Conservation (phyloP, 2,329 filamentous ascomycete species). For the Proliferodiscus dingleyae region DNA sequence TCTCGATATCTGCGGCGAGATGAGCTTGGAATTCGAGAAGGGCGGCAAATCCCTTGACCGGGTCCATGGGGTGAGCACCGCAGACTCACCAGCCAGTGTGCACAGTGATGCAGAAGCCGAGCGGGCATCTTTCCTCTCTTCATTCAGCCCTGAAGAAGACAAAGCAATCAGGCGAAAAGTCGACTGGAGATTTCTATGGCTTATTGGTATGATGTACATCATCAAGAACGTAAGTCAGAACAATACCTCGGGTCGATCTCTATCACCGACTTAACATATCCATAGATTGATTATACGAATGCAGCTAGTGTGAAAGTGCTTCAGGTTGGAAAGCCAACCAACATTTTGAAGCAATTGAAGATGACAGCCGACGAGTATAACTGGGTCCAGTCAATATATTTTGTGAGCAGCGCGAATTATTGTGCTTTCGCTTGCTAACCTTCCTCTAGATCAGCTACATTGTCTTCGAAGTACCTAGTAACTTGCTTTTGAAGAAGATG, state of each 20-base stretch:
- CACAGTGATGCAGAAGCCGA: slow-evolving; percentile 13
- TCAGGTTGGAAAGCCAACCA: slow-evolving; percentile 35
- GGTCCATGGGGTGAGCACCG: not conserved
- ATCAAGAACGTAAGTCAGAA: slow-evolving; percentile 35
- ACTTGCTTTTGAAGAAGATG: slow-evolving; percentile 35
- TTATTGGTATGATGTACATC: slow-evolving; percentile 39
- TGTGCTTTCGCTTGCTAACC: not conserved
- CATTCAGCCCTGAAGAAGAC: slow-evolving; percentile 37
- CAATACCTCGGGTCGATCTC: not conserved
- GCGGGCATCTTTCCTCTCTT: slow-evolving; percentile 31
- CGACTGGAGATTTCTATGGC: slow-evolving; percentile 33
- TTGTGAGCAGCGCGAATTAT: slow-evolving; percentile 24
- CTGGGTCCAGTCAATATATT: slow-evolving; percentile 37
- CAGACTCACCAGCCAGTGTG: slow-evolving; percentile 6
- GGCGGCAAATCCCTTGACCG: slow-evolving; percentile 6
- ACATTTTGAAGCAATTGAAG: slow-evolving; percentile 35
- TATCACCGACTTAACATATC: not conserved
- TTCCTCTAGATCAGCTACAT: slow-evolving; percentile 35
- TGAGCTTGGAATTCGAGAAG: slow-evolving; percentile 4
- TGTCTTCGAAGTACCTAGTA: slow-evolving; percentile 38
- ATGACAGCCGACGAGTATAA: slow-evolving; percentile 40
- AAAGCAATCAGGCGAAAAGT: slow-evolving; percentile 38
- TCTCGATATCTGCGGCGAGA: not conserved
- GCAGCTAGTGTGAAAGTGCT: slow-evolving; percentile 39
- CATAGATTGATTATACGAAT: slow-evolving; percentile 36